Evolutionary conservation across 805 yeast genomes (phyloP).

Genomic region (Monosporozyma servazzii): DNA sequence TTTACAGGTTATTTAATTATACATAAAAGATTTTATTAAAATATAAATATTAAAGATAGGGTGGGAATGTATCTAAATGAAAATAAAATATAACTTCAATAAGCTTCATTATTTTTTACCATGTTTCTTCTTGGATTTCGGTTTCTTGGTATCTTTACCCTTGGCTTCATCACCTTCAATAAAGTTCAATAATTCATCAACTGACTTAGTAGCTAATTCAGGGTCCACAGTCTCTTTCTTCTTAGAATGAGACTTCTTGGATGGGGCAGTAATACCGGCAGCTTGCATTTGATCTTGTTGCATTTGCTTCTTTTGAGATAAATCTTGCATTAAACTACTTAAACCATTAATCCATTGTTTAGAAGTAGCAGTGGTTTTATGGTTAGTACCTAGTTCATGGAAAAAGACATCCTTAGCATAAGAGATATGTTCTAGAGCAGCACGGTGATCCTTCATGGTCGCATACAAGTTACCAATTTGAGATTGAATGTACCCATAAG

Average conservation of each 20-base stretch:
- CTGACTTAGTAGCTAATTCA: conserved; percentile 51
- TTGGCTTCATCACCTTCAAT: conserved; percentile 49
- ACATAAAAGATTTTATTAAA: not conserved
- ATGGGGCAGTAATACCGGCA: conserved; percentile 7
- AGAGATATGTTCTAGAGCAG: conserved; percentile 47
- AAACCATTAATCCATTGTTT: conserved; percentile 55
- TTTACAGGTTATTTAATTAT: not conserved
- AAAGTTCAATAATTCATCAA: conserved; percentile 63
- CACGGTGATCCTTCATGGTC: conserved; percentile 40
- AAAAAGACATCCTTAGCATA: conserved; percentile 51
- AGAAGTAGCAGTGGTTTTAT: conserved; percentile 58
- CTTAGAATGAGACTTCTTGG: conserved; percentile 13
- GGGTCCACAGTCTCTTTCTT: conserved; percentile 37
- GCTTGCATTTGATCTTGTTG: conserved; percentile 25
- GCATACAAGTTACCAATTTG: conserved; percentile 60
- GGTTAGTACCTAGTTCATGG: conserved; percentile 55
- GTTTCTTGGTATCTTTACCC: conserved; percentile 16
- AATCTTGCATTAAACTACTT: conserved; percentile 28
- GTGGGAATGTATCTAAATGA: not conserved
- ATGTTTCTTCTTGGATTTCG: conserved; percentile 15
- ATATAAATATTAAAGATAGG: not conserved
- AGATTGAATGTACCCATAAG: conserved; percentile 57
- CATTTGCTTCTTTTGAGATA: conserved; percentile 21
- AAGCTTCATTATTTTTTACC: conserved; percentile 13
- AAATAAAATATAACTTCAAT: not conserved